phyloP scores from a whole-genome alignment of 495 filamentous ascomycete genomes.

The Corynascus novoguineensis region DNA sequence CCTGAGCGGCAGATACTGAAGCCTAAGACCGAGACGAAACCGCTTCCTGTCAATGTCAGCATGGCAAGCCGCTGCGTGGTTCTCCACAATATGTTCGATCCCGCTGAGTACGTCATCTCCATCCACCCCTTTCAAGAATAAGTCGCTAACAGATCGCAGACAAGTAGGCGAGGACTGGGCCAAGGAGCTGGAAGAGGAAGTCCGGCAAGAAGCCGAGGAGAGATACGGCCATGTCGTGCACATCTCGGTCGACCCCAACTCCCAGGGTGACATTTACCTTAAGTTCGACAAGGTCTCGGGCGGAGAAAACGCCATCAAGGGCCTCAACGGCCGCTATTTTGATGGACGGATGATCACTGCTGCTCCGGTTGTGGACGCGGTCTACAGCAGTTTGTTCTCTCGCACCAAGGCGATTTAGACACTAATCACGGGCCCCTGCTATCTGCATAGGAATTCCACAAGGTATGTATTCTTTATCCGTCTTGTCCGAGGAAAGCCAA shows the following conservation, averaged over 20 bases:
- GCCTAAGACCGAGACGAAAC: constrained; percentile 69
- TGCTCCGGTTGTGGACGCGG: constrained; percentile 91
- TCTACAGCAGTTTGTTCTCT: constrained; percentile 96
- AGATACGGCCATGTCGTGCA: constrained; percentile 99
- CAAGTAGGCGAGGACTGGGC: constrained; percentile 84
- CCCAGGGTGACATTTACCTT: constrained; percentile 92
- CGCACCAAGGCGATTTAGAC: constrained; percentile 66
- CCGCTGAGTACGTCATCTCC: constrained; percentile 65
- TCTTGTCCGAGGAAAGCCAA: background rate
- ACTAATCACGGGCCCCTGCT: constrained; percentile 46
- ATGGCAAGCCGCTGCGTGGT: constrained; percentile 93
- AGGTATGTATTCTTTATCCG: constrained; percentile 22
- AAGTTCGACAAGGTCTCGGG: constrained; percentile 94
- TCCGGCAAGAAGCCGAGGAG: constrained; percentile 84
- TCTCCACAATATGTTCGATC: constrained; percentile 92
- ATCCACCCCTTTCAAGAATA: background rate
- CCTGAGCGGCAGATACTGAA: constrained; percentile 67
- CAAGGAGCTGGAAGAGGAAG: constrained; percentile 91
- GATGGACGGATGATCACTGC: constrained; percentile 84
- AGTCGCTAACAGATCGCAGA: constrained; percentile 53
- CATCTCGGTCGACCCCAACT: constrained; percentile 90
- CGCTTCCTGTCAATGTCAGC: constrained; percentile 77
- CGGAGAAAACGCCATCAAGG: constrained; percentile 95
- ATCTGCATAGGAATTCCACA: constrained; percentile 36
- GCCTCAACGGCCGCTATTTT: constrained; percentile 94